Percentiles rank a stretch among this genome's conserved stretches.
These are phyloP conservation scores for Rhypophila decipiens DNA, from an alignment of 495 filamentous ascomycete species.

Conservation along the genomic window DNA sequence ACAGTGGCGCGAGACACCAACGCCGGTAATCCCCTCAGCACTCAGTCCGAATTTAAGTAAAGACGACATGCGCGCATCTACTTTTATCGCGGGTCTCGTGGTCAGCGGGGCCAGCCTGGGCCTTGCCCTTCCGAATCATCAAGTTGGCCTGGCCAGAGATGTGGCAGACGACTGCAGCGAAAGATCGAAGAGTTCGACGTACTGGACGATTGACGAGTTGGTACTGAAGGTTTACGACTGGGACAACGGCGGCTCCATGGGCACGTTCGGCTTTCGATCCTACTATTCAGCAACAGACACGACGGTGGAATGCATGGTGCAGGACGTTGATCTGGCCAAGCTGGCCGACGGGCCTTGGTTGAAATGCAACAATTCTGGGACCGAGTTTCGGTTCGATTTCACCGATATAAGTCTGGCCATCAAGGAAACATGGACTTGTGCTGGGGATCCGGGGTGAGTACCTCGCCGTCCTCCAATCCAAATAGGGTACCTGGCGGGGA, in stretches of 20 bases:
- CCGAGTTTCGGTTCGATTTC: constrained; percentile 19
- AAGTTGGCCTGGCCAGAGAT: constrained; percentile 1
- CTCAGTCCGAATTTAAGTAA: constrained; percentile 4
- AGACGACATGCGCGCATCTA: constrained; percentile 12
- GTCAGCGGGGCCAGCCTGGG: constrained; percentile 10
- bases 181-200: constrained; percentile 8
- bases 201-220: constrained; percentile 19
- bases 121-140: no score
- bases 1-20: no score
- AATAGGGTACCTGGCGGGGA: no score
- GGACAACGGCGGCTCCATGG: constrained; percentile 19
- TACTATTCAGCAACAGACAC: constrained; percentile 19
- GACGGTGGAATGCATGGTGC: constrained; percentile 15
- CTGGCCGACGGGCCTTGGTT: constrained; percentile 11
- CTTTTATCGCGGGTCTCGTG: constrained; percentile 11
- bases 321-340: constrained; percentile 19
- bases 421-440: constrained; percentile 20
- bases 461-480: constrained; percentile 1
- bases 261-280: constrained; percentile 20
- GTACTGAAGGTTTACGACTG: constrained; percentile 18
- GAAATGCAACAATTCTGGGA: constrained; percentile 14
- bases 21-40: constrained; percentile 1
- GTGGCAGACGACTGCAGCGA: constrained; percentile 13
- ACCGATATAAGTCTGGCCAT: constrained; percentile 13
- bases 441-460: constrained; percentile 15